Percentiles rank a stretch among this genome's conserved stretches.
These are phyloP conservation scores for Hypoxylon trugodes DNA, from an alignment of 495 filamentous ascomycete genomes.

Conservation along the genomic window DNA sequence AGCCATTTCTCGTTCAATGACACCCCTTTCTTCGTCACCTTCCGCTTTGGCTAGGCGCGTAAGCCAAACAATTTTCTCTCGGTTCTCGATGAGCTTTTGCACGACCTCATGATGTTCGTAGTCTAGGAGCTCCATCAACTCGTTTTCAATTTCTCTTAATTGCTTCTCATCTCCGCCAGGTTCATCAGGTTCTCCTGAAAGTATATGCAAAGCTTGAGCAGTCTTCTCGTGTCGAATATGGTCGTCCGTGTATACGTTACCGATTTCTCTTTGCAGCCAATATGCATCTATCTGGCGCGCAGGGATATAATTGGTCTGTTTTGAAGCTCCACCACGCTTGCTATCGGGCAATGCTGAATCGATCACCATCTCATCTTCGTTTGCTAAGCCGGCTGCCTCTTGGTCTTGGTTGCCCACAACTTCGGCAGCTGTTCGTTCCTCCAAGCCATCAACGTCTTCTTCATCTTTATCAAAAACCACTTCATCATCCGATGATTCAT, in stretches of 20 bases:
- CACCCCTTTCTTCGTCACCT: constrained; percentile 76
- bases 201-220: constrained; percentile 76
- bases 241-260: constrained; percentile 84
- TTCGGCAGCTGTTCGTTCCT: constrained; percentile 63
- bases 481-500: constrained; percentile 86
- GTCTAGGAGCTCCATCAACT: constrained; percentile 96
- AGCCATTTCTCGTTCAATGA: constrained; percentile 88
- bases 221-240: constrained; percentile 93
- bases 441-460: constrained; percentile 67
- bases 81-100: constrained; percentile 88
- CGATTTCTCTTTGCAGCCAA: constrained; percentile 95
- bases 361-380: constrained; percentile 81
- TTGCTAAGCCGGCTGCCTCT: constrained; percentile 58
- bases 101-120: constrained; percentile 96
- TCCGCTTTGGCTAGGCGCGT: constrained; percentile 88
- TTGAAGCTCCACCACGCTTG: constrained; percentile 45
- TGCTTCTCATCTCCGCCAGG: constrained; percentile 75
- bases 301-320: constrained; percentile 71
- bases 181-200: constrained; percentile 79
- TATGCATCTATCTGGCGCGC: constrained; percentile 94
- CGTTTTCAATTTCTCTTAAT: constrained; percentile 94
- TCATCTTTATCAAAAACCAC: constrained; percentile 63
- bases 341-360: constrained; percentile 64
- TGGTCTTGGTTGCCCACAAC: constrained; percentile 60
- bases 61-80: constrained; percentile 93